Evolutionary conservation across 1,284 basidiomycete species (phyloP).

Genomic region (Entoloma clypeatum): DNA sequence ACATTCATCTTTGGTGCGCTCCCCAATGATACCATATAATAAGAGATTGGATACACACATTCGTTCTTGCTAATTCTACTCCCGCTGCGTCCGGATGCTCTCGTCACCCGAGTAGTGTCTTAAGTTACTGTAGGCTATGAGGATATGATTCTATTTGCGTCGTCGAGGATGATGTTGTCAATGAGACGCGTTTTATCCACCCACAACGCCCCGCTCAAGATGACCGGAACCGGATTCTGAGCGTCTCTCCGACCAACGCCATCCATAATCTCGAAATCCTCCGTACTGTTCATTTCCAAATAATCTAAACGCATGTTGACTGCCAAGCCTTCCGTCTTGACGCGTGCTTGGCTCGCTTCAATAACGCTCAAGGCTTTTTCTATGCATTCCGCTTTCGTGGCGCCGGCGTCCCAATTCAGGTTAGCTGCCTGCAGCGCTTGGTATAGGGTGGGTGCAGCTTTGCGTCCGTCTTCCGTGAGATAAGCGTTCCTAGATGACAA

Average conservation of each 20-base stretch:
- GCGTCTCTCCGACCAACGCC: constrained; percentile 24
- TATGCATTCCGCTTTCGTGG: constrained; percentile 54
- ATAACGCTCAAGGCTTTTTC: constrained; percentile 41
- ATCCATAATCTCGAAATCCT: constrained; percentile 66
- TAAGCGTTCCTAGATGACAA: constrained; percentile 92
- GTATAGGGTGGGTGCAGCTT: constrained; percentile 70
- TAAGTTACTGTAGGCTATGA: constrained; percentile 5
- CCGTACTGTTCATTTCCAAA: constrained; percentile 83
- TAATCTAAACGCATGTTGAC: constrained; percentile 77
- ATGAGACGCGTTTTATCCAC: constrained; percentile 88
- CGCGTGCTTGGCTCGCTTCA: constrained; percentile 28
- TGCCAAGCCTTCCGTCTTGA: constrained; percentile 38
- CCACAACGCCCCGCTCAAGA: constrained; percentile 88
- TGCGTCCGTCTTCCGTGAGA: constrained; percentile 62
- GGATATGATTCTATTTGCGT: constrained; percentile 31
- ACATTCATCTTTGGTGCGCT: constrained; percentile 22
- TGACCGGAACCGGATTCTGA: constrained; percentile 46
- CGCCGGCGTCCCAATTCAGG: constrained; percentile 47
- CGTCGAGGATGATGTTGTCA: constrained; percentile 85
- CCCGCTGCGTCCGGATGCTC: too few species aligned
- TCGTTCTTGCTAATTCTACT: too few species aligned
- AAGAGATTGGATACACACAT: too few species aligned
- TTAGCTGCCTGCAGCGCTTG: constrained; percentile 62
- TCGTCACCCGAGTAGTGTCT: too few species aligned
- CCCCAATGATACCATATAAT: too few species aligned